Percentiles rank a stretch among this genome's conserved stretches.
phyloP scores from a whole-genome alignment of 352 stramenopile species.

The Phytopythium vexans region DNA sequence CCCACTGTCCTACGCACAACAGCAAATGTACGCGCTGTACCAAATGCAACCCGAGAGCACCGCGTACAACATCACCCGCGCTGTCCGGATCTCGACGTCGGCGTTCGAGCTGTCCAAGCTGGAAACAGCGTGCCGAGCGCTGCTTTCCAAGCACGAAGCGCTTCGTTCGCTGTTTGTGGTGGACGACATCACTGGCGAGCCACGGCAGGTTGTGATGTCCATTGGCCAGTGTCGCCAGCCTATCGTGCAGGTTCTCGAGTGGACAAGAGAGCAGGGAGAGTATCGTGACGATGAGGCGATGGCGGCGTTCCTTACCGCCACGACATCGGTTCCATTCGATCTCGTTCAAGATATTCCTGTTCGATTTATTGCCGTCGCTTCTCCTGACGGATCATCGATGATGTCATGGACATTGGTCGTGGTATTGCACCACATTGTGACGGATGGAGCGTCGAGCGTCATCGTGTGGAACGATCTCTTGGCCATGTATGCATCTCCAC shows the following conservation, averaged over 20 bases:
- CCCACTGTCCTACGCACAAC: conserved; percentile 41
- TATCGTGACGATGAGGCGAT: conserved; percentile 1
- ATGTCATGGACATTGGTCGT: conserved; percentile 27
- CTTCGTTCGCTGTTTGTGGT: conserved; percentile 41
- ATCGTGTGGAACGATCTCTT: conserved; percentile 47
- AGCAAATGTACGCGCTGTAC: conserved; percentile 62
- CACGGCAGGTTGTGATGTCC: conserved; percentile 26
- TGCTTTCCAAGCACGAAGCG: conserved; percentile 40
- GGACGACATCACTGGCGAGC: conserved; percentile 25
- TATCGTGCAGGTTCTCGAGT: conserved; percentile 9
- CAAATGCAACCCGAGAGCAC: conserved; percentile 33
- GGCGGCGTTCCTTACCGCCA: conserved; percentile 18
- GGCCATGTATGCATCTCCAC: conserved; percentile 15
- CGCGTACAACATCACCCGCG: conserved; percentile 48
- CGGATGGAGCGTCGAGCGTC: conserved; percentile 35
- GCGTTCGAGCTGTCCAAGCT: conserved; percentile 18
- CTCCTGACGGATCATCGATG: neutral
- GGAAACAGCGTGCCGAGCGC: conserved; percentile 15
- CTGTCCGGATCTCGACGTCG: conserved; percentile 21
- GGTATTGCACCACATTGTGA: conserved; percentile 60
- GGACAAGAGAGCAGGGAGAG: neutral
- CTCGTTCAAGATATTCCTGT: conserved; percentile 30
- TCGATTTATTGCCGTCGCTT: conserved; percentile 28
- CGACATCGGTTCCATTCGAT: conserved; percentile 27
- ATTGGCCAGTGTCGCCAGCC: conserved; percentile 10